Evolutionary conservation across 495 filamentous ascomycete species (phyloP), one percentile per base, ranked within the genome.

Genomic region (Oidiodendron maius): DNA sequence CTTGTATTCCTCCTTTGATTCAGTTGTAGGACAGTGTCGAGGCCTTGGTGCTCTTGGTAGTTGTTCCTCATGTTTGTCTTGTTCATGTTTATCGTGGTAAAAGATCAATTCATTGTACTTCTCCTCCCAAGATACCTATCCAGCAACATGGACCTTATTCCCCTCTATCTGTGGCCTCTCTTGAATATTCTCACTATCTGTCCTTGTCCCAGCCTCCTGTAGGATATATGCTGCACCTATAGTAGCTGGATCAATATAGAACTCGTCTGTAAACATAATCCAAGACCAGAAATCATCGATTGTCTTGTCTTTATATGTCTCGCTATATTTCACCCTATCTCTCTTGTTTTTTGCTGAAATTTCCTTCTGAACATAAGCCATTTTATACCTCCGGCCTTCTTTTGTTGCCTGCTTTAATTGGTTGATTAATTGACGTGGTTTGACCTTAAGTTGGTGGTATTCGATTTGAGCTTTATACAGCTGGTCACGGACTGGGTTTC

Each of bases 251-350:
- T 39, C 36, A 17, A 39, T 16, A 16, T 39, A 17, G 16, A 17
- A 9, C 18, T 39, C 36, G 36, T 39, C 36, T 17, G 36, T 39
- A 39, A 39, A 39, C 18, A 39, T 39, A 39, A 39, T 39, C 8
- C 16, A 17, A 6, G 12, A 6, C 16, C 15, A 39, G 18, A 39
- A 39, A 39, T 39, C 16, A 10, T 39, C 16, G 8, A 39, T 39
- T 10, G 36, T 10, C 16, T n/a, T n/a, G n/a, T n/a, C n/a, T n/a
- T n/a, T n/a, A n/a, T 39, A 17, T 39, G 36, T 17, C 18, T 6
- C 36, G 36, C 16, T 17, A 39, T 39, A 39, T 6, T 10, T 10
- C 6, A 39, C 18, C 8, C 36, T 9, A n/a, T 39, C 36, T 6
- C 16, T 17, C 16, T 10, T 39, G 16, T 39, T 39, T 39, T 39